Evolutionary conservation across 495 filamentous ascomycete species (phyloP), one percentile per base, ranked within the genome.

Genomic region (Aeminium ludgeri): DNA sequence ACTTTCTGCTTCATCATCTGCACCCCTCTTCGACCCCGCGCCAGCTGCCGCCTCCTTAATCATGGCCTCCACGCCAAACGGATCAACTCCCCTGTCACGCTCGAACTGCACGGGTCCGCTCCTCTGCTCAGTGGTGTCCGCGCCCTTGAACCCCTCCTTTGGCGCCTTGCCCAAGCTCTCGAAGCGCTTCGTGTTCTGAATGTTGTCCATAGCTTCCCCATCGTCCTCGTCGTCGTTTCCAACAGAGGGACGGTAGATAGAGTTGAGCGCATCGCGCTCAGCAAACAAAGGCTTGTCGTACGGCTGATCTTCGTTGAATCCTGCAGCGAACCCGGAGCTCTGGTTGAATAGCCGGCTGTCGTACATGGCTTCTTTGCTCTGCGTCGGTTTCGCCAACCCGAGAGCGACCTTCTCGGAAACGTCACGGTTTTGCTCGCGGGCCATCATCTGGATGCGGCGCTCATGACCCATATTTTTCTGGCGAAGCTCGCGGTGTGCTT

Each of bases 221-320:
- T 72, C 82, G 8, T 74, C 81, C 15, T 84, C 77, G 30, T 73
- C 73, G 32, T 85, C 81, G 36, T 70, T 73, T 40, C 75, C 76
- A 17, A 65, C 55, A 34, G 72, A 72, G 17, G 91, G 86, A 19
- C 86, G 71, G 60, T 99, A 99, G 40, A 99, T 96, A 58, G 79
- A 85, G 60, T 73, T 86, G 50, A 93, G 85, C 3, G 87, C 91
- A 56, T 99, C 86, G 61, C 94, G 85, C 38, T 87, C 89, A 10
- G 86, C 86, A 58, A 99, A 99, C 13, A 99, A 64, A 37, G 91
- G 89, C 59, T 93, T 95, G 60, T 96, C 91, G 65, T 96, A 99
- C 1, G 76, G 75, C 51, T 99, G 85, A 57, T 99, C 91, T 59
- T 99, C 89, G 57, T 99, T 99, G 69, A 94, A 87, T 16, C 89